These are phyloP conservation scores for Ceratobasidium theobromae DNA, from an alignment of 1,284 basidiomycete genomes.

Conservation along the genomic window DNA sequence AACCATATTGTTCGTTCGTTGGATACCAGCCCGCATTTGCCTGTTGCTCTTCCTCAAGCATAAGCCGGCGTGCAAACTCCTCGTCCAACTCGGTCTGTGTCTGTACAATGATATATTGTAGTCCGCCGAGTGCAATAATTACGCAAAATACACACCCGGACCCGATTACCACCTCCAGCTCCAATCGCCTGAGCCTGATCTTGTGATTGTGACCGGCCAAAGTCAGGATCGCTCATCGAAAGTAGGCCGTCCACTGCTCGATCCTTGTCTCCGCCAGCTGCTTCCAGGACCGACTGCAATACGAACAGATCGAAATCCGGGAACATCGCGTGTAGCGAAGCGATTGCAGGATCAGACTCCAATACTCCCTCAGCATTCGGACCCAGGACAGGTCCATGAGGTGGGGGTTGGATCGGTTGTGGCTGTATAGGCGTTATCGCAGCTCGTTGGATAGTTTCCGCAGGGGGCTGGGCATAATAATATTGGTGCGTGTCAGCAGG, in stretches of 20 bases:
- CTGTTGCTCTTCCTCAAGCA: slow-evolving; percentile 62
- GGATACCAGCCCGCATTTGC: slow-evolving; percentile 30
- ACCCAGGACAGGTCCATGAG: slow-evolving; percentile 23
- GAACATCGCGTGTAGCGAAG: slow-evolving; percentile 67
- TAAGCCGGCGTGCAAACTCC: slow-evolving; percentile 66
- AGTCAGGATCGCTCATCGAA: slow-evolving; percentile 79
- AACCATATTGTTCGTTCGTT: not conserved
- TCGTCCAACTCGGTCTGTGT: slow-evolving; percentile 72
- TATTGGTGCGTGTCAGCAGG: slow-evolving; percentile 13
- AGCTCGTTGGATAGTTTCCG: slow-evolving; percentile 10
- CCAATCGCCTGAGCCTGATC: not conserved
- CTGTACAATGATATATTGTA: slow-evolving; percentile 38
- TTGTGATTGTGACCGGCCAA: slow-evolving; percentile 44
- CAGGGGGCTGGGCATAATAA: not conserved
- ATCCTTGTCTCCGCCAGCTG: slow-evolving; percentile 64
- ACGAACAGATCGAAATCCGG: slow-evolving; percentile 64
- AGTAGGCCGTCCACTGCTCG: slow-evolving; percentile 69
- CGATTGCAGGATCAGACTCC: slow-evolving; percentile 51
- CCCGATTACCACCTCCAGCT: too few species aligned
- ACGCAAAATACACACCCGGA: too few species aligned
- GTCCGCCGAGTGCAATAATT: not conserved
- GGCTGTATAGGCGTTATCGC: slow-evolving; percentile 18
- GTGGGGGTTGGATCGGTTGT: slow-evolving; percentile 19
- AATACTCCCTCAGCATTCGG: not conserved
- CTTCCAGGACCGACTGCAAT: slow-evolving; percentile 67